Evolutionary conservation across 2,329 filamentous ascomycete genomes (phyloP), one percentile per base, ranked within the genome.

Genomic region (Aspergillus fischeri): DNA sequence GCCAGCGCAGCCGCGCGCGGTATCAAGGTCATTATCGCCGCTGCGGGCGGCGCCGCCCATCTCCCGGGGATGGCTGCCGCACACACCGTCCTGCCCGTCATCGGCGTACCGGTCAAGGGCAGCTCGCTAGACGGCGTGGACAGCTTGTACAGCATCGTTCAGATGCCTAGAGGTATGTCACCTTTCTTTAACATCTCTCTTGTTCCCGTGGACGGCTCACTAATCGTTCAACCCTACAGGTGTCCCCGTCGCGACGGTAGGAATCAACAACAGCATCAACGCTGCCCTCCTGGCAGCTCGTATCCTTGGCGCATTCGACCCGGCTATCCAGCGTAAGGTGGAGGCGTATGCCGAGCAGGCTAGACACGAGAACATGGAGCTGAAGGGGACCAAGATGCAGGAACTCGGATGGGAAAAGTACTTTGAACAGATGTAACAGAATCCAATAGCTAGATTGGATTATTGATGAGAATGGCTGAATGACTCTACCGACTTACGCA

Each of bases 201-300:
- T n/a, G n/a, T n/a, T n/a, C n/a, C n/a, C n/a, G 21, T 55, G 44
- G 17, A 27, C 11, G 17, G 27, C 8, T 27, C 42, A 1, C 4
- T 1, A 53, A 11, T 24, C 2, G 14, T 8, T 1, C 28, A 54
- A 21, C 7, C 71, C 75, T 25, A 32, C 82, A 66, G 89, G 89
- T 11, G 83, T 87, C 51, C 89, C 89, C 9, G 86, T 87, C 14
- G 88, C 89, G 5, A 91, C 88, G 0, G 88, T 92, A 3, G 89
- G 85, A 10, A 91, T 92, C 72, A 90, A 91, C 73, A 92, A 92
- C 75, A 88, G 86, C 25, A 88, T 88, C 55, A 92, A 92, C 66
- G 89, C 89, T 0, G 89, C 85, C 0, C 77, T 91, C 20, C 75
- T 91, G n/a, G 88, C 89, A 0, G 81, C 87, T 21, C 78, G 87